phyloP scores from a whole-genome alignment of 306 rosid species.

The Pueraria montana region DNA sequence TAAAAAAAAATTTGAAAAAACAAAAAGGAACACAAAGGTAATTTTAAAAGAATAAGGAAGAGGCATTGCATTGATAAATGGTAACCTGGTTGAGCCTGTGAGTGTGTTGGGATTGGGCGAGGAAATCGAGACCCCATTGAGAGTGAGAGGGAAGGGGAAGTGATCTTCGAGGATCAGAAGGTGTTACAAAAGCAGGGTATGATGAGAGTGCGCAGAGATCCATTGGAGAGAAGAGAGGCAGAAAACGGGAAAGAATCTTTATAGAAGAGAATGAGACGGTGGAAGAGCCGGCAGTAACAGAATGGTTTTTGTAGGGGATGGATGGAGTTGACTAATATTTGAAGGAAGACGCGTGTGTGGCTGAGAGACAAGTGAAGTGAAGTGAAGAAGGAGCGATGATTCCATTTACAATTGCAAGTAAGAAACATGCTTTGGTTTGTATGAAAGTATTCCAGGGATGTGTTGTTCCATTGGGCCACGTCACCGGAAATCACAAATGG shows the following conservation, averaged over 20 bases:
- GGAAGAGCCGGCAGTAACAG: too few species aligned
- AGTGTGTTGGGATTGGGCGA: slow-evolving; percentile 39
- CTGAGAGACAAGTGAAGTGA: neutral
- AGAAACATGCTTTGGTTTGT: neutral
- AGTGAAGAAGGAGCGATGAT: neutral
- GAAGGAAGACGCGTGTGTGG: slow-evolving; percentile 29
- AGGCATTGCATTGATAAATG: neutral
- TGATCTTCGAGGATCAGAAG: slow-evolving; percentile 50
- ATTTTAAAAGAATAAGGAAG: neutral
- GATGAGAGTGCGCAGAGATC: slow-evolving; percentile 76
- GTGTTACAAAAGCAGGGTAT: slow-evolving; percentile 53
- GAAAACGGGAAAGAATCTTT: neutral
- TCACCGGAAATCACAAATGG: slow-evolving; percentile 65
- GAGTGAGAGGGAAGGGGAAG: slow-evolving; percentile 48
- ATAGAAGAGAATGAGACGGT: neutral
- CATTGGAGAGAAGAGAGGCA: slow-evolving; percentile 55
- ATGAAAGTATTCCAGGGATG: neutral
- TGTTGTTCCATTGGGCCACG: slow-evolving; percentile 79
- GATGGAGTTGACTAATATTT: slow-evolving; percentile 1
- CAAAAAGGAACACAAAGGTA: neutral
- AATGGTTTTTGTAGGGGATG: slow-evolving; percentile 4
- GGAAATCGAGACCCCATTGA: slow-evolving; percentile 54
- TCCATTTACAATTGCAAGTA: neutral
- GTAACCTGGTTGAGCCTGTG: slow-evolving; percentile 67
- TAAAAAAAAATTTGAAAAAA: too few species aligned